A percentile compares a stretch with the other conserved stretches of the same genome.
phyloP scores from a whole-genome alignment of 1,139 yeast species.

The Scheffersomyces insectosa region DNA sequence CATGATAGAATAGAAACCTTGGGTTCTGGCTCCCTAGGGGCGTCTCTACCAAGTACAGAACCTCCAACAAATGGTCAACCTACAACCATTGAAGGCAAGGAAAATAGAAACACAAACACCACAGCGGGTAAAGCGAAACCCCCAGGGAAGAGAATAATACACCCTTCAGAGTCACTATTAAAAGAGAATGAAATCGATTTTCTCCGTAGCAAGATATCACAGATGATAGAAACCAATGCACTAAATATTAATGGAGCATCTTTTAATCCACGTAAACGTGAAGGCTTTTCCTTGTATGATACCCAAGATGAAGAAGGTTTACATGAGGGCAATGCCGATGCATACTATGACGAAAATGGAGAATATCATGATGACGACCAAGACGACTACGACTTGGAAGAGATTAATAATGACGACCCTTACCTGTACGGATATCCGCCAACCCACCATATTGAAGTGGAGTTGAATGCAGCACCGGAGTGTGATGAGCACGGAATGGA shows the following conservation, averaged over 20 bases:
- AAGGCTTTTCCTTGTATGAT: slow-evolving; percentile 41
- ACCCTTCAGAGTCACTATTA: slow-evolving; percentile 17
- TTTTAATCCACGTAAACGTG: slow-evolving; percentile 10
- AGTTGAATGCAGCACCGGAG: slow-evolving; percentile 34
- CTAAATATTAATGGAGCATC: slow-evolving; percentile 4
- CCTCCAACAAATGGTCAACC: slow-evolving; percentile 3
- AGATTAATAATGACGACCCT: slow-evolving; percentile 26
- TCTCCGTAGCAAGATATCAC: slow-evolving; percentile 29
- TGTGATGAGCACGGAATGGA: slow-evolving; percentile 34
- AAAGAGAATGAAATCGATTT: slow-evolving; percentile 36
- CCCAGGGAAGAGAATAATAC: background rate
- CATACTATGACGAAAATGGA: slow-evolving; percentile 15
- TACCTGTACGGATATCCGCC: slow-evolving; percentile 29
- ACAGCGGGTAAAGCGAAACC: background rate
- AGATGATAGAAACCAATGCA: slow-evolving; percentile 20
- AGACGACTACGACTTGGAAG: slow-evolving; percentile 43
- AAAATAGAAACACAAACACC: background rate
- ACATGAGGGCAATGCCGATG: slow-evolving; percentile 31
- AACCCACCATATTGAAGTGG: slow-evolving; percentile 46
- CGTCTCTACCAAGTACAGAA: too few relatives aligned
- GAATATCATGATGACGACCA: slow-evolving; percentile 19
- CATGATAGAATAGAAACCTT: slow-evolving; percentile 1
- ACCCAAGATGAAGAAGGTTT: slow-evolving; percentile 45
- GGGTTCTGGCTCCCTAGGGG: too few relatives aligned
- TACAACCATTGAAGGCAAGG: background rate